Base-by-base conservation (phyloP, 2,329 filamentous ascomycete species). In the Knoxdaviesia capensis region DNA sequence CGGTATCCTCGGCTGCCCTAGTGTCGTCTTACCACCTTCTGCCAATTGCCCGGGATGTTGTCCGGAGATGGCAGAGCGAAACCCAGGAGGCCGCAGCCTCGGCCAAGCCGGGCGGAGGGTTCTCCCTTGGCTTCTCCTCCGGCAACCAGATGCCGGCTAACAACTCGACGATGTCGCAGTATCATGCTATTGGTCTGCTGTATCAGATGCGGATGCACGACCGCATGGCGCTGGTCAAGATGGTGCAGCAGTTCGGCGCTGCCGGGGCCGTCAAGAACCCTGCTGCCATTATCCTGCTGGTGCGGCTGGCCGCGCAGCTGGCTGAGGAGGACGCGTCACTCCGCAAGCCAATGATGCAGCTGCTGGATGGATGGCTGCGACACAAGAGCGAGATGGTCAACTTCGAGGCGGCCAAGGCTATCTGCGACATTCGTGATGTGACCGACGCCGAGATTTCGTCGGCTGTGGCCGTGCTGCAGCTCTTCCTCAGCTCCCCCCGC, bases 321-420 rank as follows among this genome's bases (percentile, higher is more conserved):
- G 88, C 88, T 32, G 86, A 94, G 58, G 90, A 98, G 56, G 90
- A 98, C 53, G 71, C 76, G 35, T 80, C 84, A 49, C 69, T 96
- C 54, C 71, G 88, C 51, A 92, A 83, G 65, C 86, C 87, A 46
- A 98, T 98, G 90, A 90, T 94, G 74, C 79, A 87, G 62, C 74
- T 98, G 50, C 73, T 98, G 53, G 88, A 96, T 58, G 83, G 86
- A 54, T 96, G 88, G 88, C 65, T 98, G 59, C 77, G 87, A 58
- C 88, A 96, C 63, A 96, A 98, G 78, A 93, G 86, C 61, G 90
- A 96, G 60, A 93, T 94, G 85, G 87, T 98, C 63, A 96, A 94
- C 66, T 94, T 98, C 51, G 90, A 98, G 64, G 90, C 90, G 42
- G 90, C 90, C 48, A 96, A 96, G 70, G 88, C 88, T 41, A 94